These are phyloP conservation scores for Phyllosticta paracitricarpa DNA, from an alignment of 2,329 filamentous ascomycete genomes.

Conservation along the genomic window DNA sequence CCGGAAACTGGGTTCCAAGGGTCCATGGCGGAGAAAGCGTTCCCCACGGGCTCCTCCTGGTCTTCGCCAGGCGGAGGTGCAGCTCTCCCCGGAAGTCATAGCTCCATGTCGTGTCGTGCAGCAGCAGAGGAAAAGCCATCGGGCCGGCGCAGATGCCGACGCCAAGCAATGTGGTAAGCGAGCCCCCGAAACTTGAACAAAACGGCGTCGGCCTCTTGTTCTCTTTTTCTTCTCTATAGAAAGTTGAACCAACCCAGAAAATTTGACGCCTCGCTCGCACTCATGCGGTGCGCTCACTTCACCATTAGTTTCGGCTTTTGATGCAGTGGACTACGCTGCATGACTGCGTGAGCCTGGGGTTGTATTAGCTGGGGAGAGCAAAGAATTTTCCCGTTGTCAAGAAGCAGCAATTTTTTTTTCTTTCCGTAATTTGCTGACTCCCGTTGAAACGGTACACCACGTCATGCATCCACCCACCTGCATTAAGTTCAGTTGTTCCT, in stretches of 20 bases:
- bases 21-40: neutral
- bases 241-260: slow-evolving; percentile 32
- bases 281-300: neutral
- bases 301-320: slow-evolving; percentile 1
- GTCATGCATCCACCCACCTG: too few relatives aligned
- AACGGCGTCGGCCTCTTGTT: slow-evolving; percentile 10
- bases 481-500: too few relatives aligned
- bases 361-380: slow-evolving; percentile 47
- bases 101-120: slow-evolving; percentile 1
- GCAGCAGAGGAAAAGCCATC: neutral
- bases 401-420: slow-evolving; percentile 22
- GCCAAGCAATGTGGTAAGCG: slow-evolving; percentile 6
- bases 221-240: slow-evolving; percentile 31
- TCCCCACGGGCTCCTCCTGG: slow-evolving; percentile 7
- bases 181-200: neutral
- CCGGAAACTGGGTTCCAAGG: slow-evolving; percentile 6
- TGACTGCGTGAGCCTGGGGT: slow-evolving; percentile 31
- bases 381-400: slow-evolving; percentile 20
- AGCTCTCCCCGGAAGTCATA: neutral
- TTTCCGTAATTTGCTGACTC: slow-evolving; percentile 19
- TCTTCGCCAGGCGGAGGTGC: neutral
- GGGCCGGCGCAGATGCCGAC: slow-evolving; percentile 3
- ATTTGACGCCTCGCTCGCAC: slow-evolving; percentile 16
- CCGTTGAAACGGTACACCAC: slow-evolving; percentile 20
- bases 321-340: slow-evolving; percentile 1